Evolutionary conservation across 2,329 filamentous ascomycete species (phyloP).

Genomic region (Clonostachys solani): DNA sequence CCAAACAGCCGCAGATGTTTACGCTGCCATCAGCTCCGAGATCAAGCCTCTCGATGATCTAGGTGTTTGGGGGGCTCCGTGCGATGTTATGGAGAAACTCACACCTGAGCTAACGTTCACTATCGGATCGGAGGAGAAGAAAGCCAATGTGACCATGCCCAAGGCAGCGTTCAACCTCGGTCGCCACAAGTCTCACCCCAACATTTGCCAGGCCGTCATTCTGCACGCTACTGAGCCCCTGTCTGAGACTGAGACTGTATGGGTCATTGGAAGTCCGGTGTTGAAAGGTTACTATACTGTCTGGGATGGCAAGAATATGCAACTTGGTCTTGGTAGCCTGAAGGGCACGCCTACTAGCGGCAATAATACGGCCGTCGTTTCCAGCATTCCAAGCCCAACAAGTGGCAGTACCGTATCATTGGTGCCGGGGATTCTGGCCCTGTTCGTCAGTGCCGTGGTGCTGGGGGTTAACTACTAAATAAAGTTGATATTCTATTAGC

Average conservation of each 20-base stretch:
- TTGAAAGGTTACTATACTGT: conserved; percentile 28
- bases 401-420: background rate
- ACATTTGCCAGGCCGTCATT: conserved; percentile 24
- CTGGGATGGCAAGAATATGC: conserved; percentile 20
- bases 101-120: conserved; percentile 20
- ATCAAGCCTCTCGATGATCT: conserved; percentile 20
- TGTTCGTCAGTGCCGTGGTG: too few species aligned
- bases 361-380: background rate
- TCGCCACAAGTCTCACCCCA: conserved; percentile 12
- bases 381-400: background rate
- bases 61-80: conserved; percentile 25
- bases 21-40: conserved; percentile 18
- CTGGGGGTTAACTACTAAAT: too few species aligned
- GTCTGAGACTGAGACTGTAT: conserved; percentile 11
- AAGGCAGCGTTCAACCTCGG: conserved; percentile 23
- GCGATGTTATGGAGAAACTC: conserved; percentile 16
- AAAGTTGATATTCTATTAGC: too few species aligned
- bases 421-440: background rate
- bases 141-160: conserved; percentile 19
- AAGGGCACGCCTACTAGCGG: conserved; percentile 2
- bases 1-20: conserved; percentile 17
- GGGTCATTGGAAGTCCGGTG: conserved; percentile 23
- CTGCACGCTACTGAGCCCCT: conserved; percentile 9
- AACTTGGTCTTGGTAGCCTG: conserved; percentile 15
- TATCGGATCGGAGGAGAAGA: conserved; percentile 12